phyloP scores from a whole-genome alignment of 2,329 filamentous ascomycete genomes.

The Ophiocordyceps camponoti-floridani region DNA sequence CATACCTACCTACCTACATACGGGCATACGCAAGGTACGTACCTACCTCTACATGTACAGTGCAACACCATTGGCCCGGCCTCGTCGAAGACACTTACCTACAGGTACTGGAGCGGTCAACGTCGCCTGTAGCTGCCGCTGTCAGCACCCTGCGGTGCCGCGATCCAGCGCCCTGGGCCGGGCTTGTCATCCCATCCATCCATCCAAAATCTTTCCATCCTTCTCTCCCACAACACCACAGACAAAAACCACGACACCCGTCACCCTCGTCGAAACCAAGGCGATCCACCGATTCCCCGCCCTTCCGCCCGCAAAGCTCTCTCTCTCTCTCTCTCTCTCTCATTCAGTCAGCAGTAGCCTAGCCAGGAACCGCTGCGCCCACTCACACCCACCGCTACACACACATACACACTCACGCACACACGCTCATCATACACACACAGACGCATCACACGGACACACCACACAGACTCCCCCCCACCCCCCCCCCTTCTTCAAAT shows the following conservation, averaged over 20 bases:
- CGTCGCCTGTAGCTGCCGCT: not conserved
- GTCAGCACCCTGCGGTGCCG: not conserved
- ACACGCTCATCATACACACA: no score
- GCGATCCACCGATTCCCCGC: not conserved
- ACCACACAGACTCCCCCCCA: not conserved
- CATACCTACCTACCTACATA: no score
- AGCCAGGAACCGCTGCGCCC: not conserved
- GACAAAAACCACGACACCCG: not conserved
- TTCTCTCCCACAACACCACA: not conserved
- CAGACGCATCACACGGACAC: no score
- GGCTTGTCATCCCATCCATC: not conserved
- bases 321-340: not conserved
- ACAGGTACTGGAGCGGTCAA: no score
- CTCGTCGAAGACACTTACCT: no score
- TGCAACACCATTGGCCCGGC: not conserved
- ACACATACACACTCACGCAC: not conserved
- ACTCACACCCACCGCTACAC: not conserved
- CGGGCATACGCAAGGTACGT: no score
- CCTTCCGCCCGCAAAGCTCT: no score
- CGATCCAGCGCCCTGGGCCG: not conserved
- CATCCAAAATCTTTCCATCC: not conserved
- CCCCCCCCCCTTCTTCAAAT: no score
- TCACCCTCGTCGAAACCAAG: not conserved
- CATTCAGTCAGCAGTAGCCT: not conserved
- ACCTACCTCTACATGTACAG: not conserved